phyloP scores from a whole-genome alignment of 106 monocot genomes.

The Dioscorea alata region DNA sequence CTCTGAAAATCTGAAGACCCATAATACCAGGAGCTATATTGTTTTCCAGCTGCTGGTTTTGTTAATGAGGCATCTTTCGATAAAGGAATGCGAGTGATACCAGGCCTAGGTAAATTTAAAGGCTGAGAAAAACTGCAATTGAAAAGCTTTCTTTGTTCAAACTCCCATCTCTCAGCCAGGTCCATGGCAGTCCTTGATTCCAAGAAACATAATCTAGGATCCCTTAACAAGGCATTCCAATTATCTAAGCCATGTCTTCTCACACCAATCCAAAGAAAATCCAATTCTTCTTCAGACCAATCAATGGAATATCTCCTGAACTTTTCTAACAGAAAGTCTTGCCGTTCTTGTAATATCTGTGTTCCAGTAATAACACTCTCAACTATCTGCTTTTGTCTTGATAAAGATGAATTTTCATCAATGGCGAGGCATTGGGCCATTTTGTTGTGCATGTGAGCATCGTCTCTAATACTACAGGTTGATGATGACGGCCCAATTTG shows the following conservation, averaged over 20 bases:
- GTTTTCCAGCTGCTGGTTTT: slow-evolving; percentile 10
- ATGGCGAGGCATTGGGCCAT: slow-evolving; percentile 2
- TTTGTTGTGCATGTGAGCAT: not conserved
- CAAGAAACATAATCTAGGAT: slow-evolving; percentile 49
- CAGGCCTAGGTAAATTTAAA: not conserved
- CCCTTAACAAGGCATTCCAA: slow-evolving; percentile 69
- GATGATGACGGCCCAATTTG: slow-evolving; percentile 5
- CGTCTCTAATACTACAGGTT: not conserved
- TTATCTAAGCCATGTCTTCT: slow-evolving; percentile 79
- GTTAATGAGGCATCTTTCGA: slow-evolving; percentile 4
- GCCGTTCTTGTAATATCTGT: slow-evolving; percentile 23
- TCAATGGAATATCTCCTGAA: slow-evolving; percentile 19
- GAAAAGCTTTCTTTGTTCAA: slow-evolving; percentile 64
- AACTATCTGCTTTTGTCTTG: slow-evolving; percentile 16
- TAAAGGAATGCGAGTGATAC: slow-evolving; percentile 3
- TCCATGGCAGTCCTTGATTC: slow-evolving; percentile 49
- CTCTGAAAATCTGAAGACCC: slow-evolving; percentile 22
- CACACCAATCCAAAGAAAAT: slow-evolving; percentile 96
- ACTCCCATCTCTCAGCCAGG: slow-evolving; percentile 62
- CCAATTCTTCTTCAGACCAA: slow-evolving; percentile 92
- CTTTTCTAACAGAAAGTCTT: slow-evolving; percentile 10
- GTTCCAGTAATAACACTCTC: slow-evolving; percentile 16
- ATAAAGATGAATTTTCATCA: slow-evolving; percentile 15
- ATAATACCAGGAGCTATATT: not conserved
- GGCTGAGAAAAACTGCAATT: slow-evolving; percentile 20